Evolutionary conservation across 345 rosid species (phyloP).

Genomic region (Brassica nigra): DNA sequence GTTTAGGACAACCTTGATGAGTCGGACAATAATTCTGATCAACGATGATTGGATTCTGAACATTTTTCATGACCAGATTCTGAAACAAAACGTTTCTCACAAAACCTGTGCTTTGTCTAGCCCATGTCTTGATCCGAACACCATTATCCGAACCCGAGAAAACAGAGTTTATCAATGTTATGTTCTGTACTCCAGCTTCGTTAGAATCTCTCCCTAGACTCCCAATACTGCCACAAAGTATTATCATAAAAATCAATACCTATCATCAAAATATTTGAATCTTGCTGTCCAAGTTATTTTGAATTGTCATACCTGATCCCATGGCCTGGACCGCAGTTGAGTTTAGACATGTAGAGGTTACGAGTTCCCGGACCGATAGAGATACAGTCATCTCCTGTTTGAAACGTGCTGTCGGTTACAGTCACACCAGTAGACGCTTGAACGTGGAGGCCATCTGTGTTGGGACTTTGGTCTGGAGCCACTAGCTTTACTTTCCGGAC

Average conservation of each 20-base stretch:
- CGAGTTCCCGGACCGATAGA: neutral
- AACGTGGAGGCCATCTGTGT: neutral
- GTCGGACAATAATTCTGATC: neutral
- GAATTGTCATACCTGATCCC: neutral
- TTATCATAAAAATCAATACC: neutral
- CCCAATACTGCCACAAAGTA: neutral
- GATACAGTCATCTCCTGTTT: neutral
- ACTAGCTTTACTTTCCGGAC: slow-evolving; percentile 44
- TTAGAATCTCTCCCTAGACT: neutral
- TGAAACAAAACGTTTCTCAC: neutral
- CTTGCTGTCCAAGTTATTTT: neutral
- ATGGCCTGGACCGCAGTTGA: neutral
- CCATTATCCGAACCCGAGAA: neutral
- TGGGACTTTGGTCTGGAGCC: slow-evolving; percentile 36
- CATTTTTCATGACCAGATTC: neutral
- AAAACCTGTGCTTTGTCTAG: slow-evolving; percentile 2
- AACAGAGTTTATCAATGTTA: neutral
- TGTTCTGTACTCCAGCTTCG: neutral
- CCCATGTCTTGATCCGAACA: slow-evolving; percentile 1
- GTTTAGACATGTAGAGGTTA: neutral
- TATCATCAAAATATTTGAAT: neutral
- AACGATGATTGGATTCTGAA: neutral
- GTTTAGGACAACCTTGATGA: neutral
- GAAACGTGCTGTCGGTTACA: neutral
- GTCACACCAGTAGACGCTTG: neutral